Conservation (phyloP, 2,329 filamentous ascomycete genomes). For the Scedosporium boydii region DNA sequence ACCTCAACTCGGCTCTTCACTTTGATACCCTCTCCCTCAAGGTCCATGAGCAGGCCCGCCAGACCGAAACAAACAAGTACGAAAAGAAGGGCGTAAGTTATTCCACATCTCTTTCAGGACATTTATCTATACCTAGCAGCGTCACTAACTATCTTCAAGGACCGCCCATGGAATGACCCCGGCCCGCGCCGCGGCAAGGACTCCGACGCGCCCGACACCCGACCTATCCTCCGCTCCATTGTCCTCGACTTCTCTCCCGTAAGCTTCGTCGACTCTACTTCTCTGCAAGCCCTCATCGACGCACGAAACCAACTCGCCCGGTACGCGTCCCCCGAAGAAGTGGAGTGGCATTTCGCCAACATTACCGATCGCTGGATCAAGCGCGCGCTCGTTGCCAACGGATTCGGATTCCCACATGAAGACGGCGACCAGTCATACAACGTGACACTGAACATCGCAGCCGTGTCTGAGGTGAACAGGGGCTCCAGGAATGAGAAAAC, state of each 20-base stretch:
- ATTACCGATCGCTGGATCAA: constrained; percentile 48
- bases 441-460: neutral
- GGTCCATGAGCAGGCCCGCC: constrained; percentile 34
- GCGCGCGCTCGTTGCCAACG: constrained; percentile 43
- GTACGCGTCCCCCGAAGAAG: constrained; percentile 36
- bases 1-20: constrained; percentile 42
- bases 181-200: constrained; percentile 26
- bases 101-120: neutral
- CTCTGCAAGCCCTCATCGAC: constrained; percentile 47
- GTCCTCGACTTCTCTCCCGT: constrained; percentile 50
- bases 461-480: constrained; percentile 2
- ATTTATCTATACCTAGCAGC: neutral
- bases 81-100: constrained; percentile 36
- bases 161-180: constrained; percentile 48
- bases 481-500: constrained; percentile 11
- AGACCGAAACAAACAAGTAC: constrained; percentile 30
- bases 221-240: constrained; percentile 41
- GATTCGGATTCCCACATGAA: constrained; percentile 38
- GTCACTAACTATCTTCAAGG: constrained; percentile 12
- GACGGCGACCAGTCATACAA: constrained; percentile 8
- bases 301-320: constrained; percentile 43
- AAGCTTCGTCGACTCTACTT: constrained; percentile 47
- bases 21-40: constrained; percentile 37
- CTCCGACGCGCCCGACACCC: constrained; percentile 20
- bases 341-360: constrained; percentile 46